Evolutionary conservation across 23 red algal species (phyloP), one percentile per base, ranked within the genome.

Genomic region (Agarophyton chilense): DNA sequence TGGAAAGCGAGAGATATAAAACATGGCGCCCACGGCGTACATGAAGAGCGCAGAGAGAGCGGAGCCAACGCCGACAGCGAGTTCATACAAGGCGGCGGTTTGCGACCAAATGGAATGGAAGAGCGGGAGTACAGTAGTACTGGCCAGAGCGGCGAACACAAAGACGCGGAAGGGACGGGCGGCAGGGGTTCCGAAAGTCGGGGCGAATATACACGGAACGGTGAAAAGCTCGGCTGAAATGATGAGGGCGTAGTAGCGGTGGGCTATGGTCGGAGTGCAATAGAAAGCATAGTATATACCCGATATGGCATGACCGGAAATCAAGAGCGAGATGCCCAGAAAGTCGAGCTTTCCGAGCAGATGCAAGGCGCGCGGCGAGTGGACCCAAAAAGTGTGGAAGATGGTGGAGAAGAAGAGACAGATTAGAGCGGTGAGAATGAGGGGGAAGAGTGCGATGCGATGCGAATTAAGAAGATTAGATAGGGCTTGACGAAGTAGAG

Each of bases 341-440:
- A 92, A 96, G 62, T 96, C 94, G 11, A 96, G 52, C 49, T 90
- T 57, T 62, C 64, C 67, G 0, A 96, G 73, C 8, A 88, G 44
- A 24, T 68, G 52, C 13, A 88, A 45, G 25, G 50, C 84, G 0
- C 9, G n/a, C 11, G 78, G 89, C 19, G 80, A 88, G 25, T 83
- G 45, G 18, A 92, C 57, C 64, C 84, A 88, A 47, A 87, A 80
- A 4, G 90, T 35, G 79, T 96, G 94, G 61, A 65, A 96, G 25
- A 87, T 26, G 21, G 94, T 83, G 34, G 87, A 92, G 47, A 82
- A 87, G 36, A 49, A 60, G 25, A 96, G 58, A 79, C 94, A 96
- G 17, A 87, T 46, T 10, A 67, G n/a, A 46, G 88, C 88, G 40
- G 82, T 82, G 29, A 92, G 54, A 43, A 92, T 40, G 17, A 96